These are phyloP conservation scores for Penicillium bovifimosum DNA, from an alignment of 495 filamentous ascomycete species.

Conservation along the genomic window DNA sequence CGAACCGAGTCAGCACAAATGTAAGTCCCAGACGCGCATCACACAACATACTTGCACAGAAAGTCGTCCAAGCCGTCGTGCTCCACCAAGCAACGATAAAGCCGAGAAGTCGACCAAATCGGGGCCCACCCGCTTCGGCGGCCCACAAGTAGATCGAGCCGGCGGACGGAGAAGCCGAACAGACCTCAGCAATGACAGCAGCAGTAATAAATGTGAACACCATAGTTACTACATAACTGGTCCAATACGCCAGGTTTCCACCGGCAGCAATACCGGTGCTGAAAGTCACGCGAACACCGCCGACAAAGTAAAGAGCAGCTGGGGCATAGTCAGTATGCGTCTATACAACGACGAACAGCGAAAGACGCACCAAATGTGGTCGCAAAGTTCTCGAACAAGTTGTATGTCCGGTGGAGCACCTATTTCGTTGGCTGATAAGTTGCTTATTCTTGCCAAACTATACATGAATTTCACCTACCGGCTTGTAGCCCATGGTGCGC, in stretches of 20 bases:
- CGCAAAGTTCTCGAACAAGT: constrained; percentile 50
- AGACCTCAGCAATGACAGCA: constrained; percentile 52
- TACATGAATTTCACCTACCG: constrained; percentile 28
- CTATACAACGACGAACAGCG: neutral
- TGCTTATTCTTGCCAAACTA: neutral
- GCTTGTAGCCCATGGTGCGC: constrained; percentile 47
- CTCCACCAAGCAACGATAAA: constrained; percentile 57
- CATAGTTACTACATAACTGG: constrained; percentile 51
- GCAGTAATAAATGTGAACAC: constrained; percentile 54
- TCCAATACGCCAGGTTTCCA: constrained; percentile 53
- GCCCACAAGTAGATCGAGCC: constrained; percentile 56
- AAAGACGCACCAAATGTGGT: constrained; percentile 46
- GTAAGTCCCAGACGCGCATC: neutral
- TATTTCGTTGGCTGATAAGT: constrained; percentile 10
- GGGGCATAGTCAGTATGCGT: neutral
- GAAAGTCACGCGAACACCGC: constrained; percentile 51
- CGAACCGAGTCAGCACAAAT: constrained; percentile 3
- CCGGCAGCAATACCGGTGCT: constrained; percentile 53
- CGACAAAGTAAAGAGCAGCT: constrained; percentile 54
- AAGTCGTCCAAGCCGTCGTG: constrained; percentile 55
- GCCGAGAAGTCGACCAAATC: constrained; percentile 47
- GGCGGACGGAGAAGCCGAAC: constrained; percentile 50
- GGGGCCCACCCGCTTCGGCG: constrained; percentile 49
- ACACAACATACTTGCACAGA: constrained; percentile 37
- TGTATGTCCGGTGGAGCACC: constrained; percentile 46